Percentiles rank a stretch among this genome's conserved stretches.
These are phyloP conservation scores for Dendrobium officinale DNA, from an alignment of 106 monocot species.

Conservation along the genomic window DNA sequence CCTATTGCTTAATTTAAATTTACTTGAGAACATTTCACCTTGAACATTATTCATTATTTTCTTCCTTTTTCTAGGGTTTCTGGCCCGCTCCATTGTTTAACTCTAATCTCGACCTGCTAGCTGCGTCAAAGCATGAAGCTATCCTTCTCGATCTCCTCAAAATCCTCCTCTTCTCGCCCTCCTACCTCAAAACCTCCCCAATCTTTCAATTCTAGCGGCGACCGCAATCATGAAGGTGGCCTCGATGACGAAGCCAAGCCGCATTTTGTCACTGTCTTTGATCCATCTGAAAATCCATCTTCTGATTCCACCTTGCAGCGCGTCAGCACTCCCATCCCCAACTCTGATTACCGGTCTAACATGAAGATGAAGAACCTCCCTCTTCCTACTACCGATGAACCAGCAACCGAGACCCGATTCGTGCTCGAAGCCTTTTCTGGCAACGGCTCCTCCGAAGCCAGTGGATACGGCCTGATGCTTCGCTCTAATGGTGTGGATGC, in stretches of 20 bases:
- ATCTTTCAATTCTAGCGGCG: conserved; percentile 5
- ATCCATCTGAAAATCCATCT: conserved; percentile 48
- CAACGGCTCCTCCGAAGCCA: conserved; percentile 12
- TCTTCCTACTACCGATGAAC: conserved; percentile 30
- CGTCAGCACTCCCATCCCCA: conserved; percentile 70
- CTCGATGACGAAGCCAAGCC: conserved; percentile 8
- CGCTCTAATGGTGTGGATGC: conserved; percentile 21
- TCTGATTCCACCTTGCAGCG: conserved; percentile 6
- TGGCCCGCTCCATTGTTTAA: not conserved
- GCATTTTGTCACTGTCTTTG: conserved; percentile 80
- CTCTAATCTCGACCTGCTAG: not conserved
- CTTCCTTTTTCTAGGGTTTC: not conserved
- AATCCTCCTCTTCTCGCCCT: conserved; percentile 16
- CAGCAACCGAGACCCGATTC: conserved; percentile 15
- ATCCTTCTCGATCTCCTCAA: conserved; percentile 66
- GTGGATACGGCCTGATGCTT: conserved; percentile 62
- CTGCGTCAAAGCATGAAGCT: conserved; percentile 48
- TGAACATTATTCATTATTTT: no score
- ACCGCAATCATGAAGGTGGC: not conserved
- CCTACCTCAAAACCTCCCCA: conserved; percentile 9
- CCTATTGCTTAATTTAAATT: no score
- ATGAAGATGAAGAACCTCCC: conserved; percentile 47
- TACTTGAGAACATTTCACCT: no score
- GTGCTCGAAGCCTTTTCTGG: conserved; percentile 38
- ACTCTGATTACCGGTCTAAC: conserved; percentile 34